These are phyloP conservation scores for Polymyxa betae DNA, from an alignment of 208 protist genomes.

Conservation along the genomic window DNA sequence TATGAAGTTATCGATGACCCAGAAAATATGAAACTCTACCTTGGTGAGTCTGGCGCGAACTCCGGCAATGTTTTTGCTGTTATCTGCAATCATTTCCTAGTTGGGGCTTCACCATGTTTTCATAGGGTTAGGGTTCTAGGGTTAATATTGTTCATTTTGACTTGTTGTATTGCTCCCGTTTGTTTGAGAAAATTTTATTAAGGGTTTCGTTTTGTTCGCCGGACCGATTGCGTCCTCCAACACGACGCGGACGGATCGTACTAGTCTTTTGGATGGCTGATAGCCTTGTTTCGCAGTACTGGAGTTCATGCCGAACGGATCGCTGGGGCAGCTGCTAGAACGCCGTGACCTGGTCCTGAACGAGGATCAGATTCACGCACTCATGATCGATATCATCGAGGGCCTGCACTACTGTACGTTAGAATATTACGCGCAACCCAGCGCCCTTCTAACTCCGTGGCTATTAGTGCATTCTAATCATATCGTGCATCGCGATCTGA, in stretches of 20 bases:
- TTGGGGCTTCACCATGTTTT: too few species aligned
- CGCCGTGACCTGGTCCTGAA: background rate
- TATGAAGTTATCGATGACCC: constrained; percentile 50
- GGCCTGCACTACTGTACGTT: constrained; percentile 1
- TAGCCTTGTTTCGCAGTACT: background rate
- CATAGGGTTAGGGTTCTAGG: too few species aligned
- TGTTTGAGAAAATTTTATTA: too few species aligned
- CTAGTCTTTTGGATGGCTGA: background rate
- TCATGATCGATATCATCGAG: constrained; percentile 44
- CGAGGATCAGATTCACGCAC: background rate
- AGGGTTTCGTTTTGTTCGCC: too few species aligned
- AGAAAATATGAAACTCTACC: background rate
- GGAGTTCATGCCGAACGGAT: background rate
- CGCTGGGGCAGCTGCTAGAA: background rate
- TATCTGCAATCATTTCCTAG: too few species aligned
- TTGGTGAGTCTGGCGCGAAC: background rate
- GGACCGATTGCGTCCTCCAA: background rate
- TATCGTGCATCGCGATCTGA: constrained; percentile 41
- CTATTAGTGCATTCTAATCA: background rate
- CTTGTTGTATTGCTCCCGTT: too few species aligned
- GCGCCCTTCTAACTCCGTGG: background rate
- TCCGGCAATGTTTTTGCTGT: background rate
- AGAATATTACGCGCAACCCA: background rate
- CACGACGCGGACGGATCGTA: too few species aligned
- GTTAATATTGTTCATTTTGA: too few species aligned